These are phyloP conservation scores for Polyplosphaeria fusca DNA, from an alignment of 495 filamentous ascomycete species.

Conservation along the genomic window DNA sequence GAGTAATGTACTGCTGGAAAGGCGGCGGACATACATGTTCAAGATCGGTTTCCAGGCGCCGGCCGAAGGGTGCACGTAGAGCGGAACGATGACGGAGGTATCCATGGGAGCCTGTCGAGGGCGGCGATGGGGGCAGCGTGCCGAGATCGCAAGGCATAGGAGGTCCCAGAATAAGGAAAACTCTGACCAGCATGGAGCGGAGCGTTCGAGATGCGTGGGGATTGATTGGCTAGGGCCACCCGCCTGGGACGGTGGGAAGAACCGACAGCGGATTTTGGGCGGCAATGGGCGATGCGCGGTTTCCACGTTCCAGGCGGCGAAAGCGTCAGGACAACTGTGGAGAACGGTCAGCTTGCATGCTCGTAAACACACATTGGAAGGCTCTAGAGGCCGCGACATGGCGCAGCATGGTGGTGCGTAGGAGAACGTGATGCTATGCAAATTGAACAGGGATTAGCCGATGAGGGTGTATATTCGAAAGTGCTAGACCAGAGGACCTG, in stretches of 20 bases:
- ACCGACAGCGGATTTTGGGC: slow-evolving; percentile 8
- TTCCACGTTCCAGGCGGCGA: slow-evolving; percentile 16
- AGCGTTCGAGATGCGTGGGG: not conserved
- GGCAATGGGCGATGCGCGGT: slow-evolving; percentile 11
- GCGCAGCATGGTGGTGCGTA: slow-evolving; percentile 17
- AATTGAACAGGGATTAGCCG: slow-evolving; percentile 32
- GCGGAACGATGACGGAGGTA: slow-evolving; percentile 24
- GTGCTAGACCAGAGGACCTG: slow-evolving; percentile 23
- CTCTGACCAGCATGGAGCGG: not conserved
- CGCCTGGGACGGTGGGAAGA: too few species aligned
- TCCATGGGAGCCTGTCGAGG: slow-evolving; percentile 8
- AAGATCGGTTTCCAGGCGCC: slow-evolving; percentile 34
- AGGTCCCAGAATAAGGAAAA: not conserved
- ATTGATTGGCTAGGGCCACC: not conserved
- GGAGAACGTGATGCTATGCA: slow-evolving; percentile 26
- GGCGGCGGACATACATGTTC: slow-evolving; percentile 18
- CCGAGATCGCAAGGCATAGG: not conserved
- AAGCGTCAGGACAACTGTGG: slow-evolving; percentile 11
- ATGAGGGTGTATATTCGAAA: slow-evolving; percentile 31
- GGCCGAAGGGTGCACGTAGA: slow-evolving; percentile 33
- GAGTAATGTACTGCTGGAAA: not conserved
- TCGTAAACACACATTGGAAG: slow-evolving; percentile 21
- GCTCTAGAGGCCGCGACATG: slow-evolving; percentile 26
- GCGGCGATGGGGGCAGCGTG: not conserved
- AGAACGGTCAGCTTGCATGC: slow-evolving; percentile 25